These are phyloP conservation scores for Pseudocercospora musae DNA, from an alignment of 2,329 filamentous ascomycete species.

Conservation along the genomic window DNA sequence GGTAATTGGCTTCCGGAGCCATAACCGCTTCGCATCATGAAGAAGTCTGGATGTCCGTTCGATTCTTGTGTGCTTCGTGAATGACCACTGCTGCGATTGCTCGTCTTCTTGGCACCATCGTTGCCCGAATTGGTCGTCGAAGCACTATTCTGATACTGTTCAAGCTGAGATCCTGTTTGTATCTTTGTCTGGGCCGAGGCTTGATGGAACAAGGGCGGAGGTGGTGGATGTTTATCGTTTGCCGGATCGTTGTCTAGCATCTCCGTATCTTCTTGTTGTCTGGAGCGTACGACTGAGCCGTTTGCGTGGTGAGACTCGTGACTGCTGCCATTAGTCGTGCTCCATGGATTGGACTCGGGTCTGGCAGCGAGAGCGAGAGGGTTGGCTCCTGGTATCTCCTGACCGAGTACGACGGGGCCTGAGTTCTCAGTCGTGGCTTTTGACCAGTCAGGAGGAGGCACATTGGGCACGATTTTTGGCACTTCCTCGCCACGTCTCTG, in stretches of 20 bases:
- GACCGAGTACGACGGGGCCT: constrained; percentile 57
- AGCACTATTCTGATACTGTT: constrained; percentile 75
- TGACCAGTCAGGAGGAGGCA: constrained; percentile 40
- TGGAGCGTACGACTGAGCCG: constrained; percentile 41
- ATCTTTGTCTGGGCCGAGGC: constrained; percentile 60
- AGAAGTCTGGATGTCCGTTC: constrained; percentile 63
- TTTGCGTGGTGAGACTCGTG: constrained; percentile 38
- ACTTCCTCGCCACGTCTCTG: constrained; percentile 57
- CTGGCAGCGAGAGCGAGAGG: constrained; percentile 50
- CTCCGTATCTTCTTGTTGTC: constrained; percentile 41
- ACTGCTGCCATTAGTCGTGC: constrained; percentile 36
- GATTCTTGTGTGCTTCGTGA: constrained; percentile 66
- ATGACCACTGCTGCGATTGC: constrained; percentile 56
- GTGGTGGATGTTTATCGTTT: constrained; percentile 31
- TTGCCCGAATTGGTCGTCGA: constrained; percentile 89
- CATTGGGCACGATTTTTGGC: constrained; percentile 40
- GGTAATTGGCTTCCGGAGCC: constrained; percentile 57
- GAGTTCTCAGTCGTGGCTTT: constrained; percentile 43
- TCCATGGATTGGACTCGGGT: constrained; percentile 59
- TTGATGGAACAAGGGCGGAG: constrained; percentile 61
- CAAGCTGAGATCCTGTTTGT: constrained; percentile 55
- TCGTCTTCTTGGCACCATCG: constrained; percentile 74
- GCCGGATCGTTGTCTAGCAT: constrained; percentile 39
- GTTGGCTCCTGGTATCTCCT: constrained; percentile 56
- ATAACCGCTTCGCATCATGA: constrained; percentile 45